Percentiles rank a stretch among this genome's conserved stretches.
Conservation (phyloP, 2,329 filamentous ascomycete species). For the Alternaria brassicae region DNA sequence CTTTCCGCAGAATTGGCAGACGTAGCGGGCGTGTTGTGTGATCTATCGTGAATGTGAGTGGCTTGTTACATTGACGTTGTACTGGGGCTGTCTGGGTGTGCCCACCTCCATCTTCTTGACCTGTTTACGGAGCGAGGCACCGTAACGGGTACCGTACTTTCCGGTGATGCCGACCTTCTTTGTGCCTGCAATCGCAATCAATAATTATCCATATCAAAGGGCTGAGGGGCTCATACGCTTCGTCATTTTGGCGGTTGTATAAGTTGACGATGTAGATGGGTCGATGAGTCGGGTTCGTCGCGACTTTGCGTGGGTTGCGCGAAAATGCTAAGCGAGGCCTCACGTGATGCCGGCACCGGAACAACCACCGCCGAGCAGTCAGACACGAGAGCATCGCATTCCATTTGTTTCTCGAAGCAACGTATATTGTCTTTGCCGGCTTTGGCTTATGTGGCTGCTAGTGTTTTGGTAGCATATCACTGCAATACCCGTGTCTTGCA, state of each 20-base stretch:
- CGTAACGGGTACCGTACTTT: constrained; percentile 96
- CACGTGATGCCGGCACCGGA: constrained; percentile 11
- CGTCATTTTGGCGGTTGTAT: constrained; percentile 63
- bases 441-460: not conserved
- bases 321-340: constrained; percentile 14
- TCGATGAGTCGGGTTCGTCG: constrained; percentile 23
- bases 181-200: constrained; percentile 37
- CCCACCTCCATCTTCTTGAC: constrained; percentile 94
- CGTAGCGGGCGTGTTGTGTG: constrained; percentile 96
- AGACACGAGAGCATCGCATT: not conserved
- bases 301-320: constrained; percentile 8
- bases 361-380: constrained; percentile 12
- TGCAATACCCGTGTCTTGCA: not conserved
- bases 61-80: constrained; percentile 11
- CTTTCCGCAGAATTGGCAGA: constrained; percentile 93
- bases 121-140: constrained; percentile 99
- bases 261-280: constrained; percentile 26
- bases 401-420: not conserved
- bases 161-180: constrained; percentile 93
- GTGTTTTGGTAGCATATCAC: not conserved
- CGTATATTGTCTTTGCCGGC: not conserved
- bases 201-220: constrained; percentile 16
- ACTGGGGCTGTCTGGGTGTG: constrained; percentile 17
- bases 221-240: constrained; percentile 41
- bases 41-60: constrained; percentile 60